A percentile compares a stretch with the other conserved stretches of the same genome.
Conservation (phyloP, 805 yeast genomes). For the Candida multigemmis region DNA sequence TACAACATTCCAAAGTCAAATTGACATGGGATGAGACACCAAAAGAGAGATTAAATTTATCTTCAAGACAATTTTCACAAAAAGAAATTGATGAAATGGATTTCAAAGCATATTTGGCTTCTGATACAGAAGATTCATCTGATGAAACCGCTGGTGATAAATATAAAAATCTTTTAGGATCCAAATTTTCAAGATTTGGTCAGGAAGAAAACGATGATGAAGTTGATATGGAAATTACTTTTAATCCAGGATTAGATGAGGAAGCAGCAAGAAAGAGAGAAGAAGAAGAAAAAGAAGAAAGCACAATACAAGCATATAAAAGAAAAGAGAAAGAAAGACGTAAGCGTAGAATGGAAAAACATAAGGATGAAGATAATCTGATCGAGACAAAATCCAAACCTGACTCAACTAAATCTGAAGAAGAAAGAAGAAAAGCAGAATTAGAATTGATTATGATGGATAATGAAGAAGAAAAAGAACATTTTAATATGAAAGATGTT, state of each 20-base stretch:
- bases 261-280: slow-evolving; percentile 27
- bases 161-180: slow-evolving; percentile 50
- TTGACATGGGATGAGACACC: slow-evolving; percentile 99
- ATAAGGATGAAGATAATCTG: slow-evolving; percentile 47
- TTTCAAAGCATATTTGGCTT: slow-evolving; percentile 84
- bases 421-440: slow-evolving; percentile 43
- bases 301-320: slow-evolving; percentile 70
- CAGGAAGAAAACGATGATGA: slow-evolving; percentile 32
- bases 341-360: slow-evolving; percentile 69
- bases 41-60: slow-evolving; percentile 66
- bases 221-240: slow-evolving; percentile 91
- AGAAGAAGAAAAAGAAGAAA: slow-evolving; percentile 44
- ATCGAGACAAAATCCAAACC: slow-evolving; percentile 13
- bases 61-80: slow-evolving; percentile 77
- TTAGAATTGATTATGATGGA: slow-evolving; percentile 68
- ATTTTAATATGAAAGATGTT: slow-evolving; percentile 74
- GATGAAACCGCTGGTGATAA: slow-evolving; percentile 38
- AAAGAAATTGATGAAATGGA: slow-evolving; percentile 88
- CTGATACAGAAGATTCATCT: slow-evolving; percentile 21
- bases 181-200: slow-evolving; percentile 20
- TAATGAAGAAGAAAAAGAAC: slow-evolving; percentile 37
- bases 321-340: slow-evolving; percentile 92
- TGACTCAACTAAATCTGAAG: slow-evolving; percentile 4
- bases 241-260: slow-evolving; percentile 70
- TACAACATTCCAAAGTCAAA: slow-evolving; percentile 93